Percentiles rank a stretch among this genome's conserved stretches.
phyloP scores from a whole-genome alignment of 2,329 filamentous ascomycete species.

The Colletotrichum destructivum region DNA sequence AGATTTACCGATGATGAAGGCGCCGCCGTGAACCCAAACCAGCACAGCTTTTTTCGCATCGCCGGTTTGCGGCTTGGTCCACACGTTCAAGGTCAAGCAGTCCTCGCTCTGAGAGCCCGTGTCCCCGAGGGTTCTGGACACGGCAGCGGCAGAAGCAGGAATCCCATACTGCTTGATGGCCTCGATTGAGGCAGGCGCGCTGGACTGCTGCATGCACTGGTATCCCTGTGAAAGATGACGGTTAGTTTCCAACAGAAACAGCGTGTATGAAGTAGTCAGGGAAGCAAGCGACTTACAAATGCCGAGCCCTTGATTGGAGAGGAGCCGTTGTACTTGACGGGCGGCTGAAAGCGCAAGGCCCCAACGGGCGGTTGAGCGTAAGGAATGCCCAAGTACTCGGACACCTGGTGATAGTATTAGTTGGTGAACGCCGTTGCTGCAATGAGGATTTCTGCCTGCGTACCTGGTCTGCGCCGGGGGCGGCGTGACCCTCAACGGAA shows the following conservation, averaged over 20 bases:
- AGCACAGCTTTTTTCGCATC: constrained; percentile 57
- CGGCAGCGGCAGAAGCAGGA: constrained; percentile 29
- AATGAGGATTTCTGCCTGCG: not conserved
- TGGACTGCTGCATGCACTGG: constrained; percentile 35
- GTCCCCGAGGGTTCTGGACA: constrained; percentile 27
- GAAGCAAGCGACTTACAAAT: constrained; percentile 27
- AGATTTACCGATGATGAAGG: constrained; percentile 51
- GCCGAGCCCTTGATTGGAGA: constrained; percentile 23
- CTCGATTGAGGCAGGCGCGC: not conserved
- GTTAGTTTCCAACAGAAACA: constrained; percentile 1
- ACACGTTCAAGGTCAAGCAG: constrained; percentile 57
- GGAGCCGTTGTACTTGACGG: constrained; percentile 17
- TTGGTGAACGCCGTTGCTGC: not conserved
- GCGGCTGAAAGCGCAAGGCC: constrained; percentile 62
- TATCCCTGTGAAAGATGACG: constrained; percentile 15
- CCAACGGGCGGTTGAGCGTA: constrained; percentile 68
- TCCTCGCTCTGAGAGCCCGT: constrained; percentile 51
- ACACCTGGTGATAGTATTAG: constrained; percentile 13
- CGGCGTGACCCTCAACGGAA: constrained; percentile 31
- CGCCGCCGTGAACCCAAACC: constrained; percentile 62
- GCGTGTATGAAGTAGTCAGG: not conserved
- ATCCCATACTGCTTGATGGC: constrained; percentile 31
- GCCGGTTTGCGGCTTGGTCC: constrained; percentile 53
- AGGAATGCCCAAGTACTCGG: constrained; percentile 62
- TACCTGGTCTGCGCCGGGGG: constrained; percentile 31